Evolutionary conservation across 169 alveolate genomes (phyloP), one percentile per base, ranked within the genome.

Genomic region (Cyclospora cayetanensis): DNA sequence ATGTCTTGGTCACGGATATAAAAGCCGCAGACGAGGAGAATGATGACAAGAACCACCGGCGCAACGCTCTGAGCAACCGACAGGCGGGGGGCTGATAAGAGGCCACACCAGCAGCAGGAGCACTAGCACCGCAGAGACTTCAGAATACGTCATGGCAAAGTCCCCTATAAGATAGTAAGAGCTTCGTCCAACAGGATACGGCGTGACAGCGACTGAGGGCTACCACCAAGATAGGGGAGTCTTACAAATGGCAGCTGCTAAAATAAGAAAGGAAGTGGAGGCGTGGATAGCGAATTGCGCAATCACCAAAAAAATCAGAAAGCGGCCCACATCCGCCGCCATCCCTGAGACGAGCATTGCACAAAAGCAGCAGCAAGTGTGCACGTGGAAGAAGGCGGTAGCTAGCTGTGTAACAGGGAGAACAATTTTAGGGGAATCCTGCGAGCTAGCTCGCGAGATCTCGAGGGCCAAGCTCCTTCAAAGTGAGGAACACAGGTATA

Each of bases 11-110:
- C 83, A 15, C 91, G 65, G 60, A 79, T 50, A 43, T 79, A 79
- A 52, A 11, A 90, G 39, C 94, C 94, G 37, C 85, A n/a, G 65
- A 90, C 91, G 29, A 79, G 85, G 50, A 79, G 42, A 25, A 90
- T 18, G 7, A 90, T 27, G 35, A 90, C 65, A 22, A 77, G 90
- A 12, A 79, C 43, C 9, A 79, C 29, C 52, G 94, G 94, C 9
- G 85, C 83, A 41, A 90, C 29, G 25, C 63, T 63, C 70, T 77
- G 90, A 25, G 91, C 91, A 1, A 68, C 94, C 5, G 65, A 53
- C n/a, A 90, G 22, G 50, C 80, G 53, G 41, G 94, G 94, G 27
- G 91, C 80, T 55, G 80, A n/a, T n/a, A n/a, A 60, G 90, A 20
- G 12, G 90, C 90, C 11, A 52, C 3, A 29, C 50, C 34, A 46